Base-by-base conservation (phyloP, 2,329 filamentous ascomycete species). In the Daldinia sp. region DNA sequence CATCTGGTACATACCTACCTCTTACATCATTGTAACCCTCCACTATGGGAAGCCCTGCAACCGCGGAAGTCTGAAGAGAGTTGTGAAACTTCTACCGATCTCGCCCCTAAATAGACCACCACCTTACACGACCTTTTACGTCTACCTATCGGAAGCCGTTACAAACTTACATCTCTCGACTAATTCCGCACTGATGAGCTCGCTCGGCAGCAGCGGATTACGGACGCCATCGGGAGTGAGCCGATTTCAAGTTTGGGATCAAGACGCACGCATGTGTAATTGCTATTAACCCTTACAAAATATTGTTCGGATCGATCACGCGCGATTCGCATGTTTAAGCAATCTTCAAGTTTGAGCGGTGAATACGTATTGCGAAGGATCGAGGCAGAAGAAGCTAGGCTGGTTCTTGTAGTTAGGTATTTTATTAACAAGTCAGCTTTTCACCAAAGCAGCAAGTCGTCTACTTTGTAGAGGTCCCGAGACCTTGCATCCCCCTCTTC, bases 41-140 rank as follows among this genome's bases (percentile, higher is more conserved):
- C 45, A 39, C 23, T 9, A 15, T 53, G 27, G 39, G 23, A 59
- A 21, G 51, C 21, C 51, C 57, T 64, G 61, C 47, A 64, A 60
- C 61, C 29, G 25, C 52, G 52, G 43, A 48, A 67, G 54, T 61
- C 50, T 59, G 66, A 63, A 55, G 61, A 54, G 49, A 32, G 41
- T 59, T 50, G 58, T 66, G 66, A 66, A 68, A 68, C 66, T 55
- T 32, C 32, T 53, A 58, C 59, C 45, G 54, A 64, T 53, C 58
- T 60, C 39, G 47, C 62, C 56, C 62, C 64, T 63, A 65, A 55
- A 67, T 63, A 61, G 41, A 43, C 50, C 54, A 61, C 35, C 23
- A 23, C 17, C 29, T n/a, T 39, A n/a, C n/a, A n/a, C n/a, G n/a
- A n/a, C n/a, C n/a, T n/a, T n/a, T n/a, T n/a, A 35, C 27, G 52